phyloP scores from a whole-genome alignment of 148 eudicot genomes.

The Polygonum aviculare region DNA sequence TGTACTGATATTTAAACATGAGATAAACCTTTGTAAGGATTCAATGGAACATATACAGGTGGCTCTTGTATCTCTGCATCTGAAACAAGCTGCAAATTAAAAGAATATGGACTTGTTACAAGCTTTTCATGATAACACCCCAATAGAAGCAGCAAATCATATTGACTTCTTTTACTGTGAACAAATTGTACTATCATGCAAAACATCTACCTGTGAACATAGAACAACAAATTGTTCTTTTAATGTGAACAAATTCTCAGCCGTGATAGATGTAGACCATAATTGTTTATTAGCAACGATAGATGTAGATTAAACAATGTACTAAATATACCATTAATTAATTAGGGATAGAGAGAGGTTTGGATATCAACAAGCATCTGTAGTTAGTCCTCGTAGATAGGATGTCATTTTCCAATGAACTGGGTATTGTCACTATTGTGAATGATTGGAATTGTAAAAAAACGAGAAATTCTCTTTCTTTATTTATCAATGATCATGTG shows the following conservation, averaged over 20 bases:
- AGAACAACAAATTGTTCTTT: no score
- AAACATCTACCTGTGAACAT: constrained; percentile 52
- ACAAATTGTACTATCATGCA: no score
- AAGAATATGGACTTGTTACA: neutral
- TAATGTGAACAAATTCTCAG: no score
- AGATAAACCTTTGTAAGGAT: constrained; percentile 50
- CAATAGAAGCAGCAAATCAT: neutral
- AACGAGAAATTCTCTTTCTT: neutral
- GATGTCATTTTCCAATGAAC: constrained; percentile 3
- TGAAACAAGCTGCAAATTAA: constrained; percentile 76
- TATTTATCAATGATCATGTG: neutral
- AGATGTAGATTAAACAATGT: neutral
- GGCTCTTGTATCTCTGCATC: constrained; percentile 71
- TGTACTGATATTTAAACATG: neutral
- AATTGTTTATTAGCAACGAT: neutral
- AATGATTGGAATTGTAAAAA: neutral
- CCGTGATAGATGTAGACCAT: no score
- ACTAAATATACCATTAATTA: neutral
- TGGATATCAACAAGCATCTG: neutral
- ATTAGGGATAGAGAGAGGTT: neutral
- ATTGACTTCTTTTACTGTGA: no score
- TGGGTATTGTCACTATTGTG: neutral
- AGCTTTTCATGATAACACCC: neutral
- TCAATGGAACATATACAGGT: constrained; percentile 67
- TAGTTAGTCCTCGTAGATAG: neutral